Evolutionary conservation across 1,139 yeast species (phyloP), one percentile per base, ranked within the genome.

Genomic region (Hansenula sp.): DNA sequence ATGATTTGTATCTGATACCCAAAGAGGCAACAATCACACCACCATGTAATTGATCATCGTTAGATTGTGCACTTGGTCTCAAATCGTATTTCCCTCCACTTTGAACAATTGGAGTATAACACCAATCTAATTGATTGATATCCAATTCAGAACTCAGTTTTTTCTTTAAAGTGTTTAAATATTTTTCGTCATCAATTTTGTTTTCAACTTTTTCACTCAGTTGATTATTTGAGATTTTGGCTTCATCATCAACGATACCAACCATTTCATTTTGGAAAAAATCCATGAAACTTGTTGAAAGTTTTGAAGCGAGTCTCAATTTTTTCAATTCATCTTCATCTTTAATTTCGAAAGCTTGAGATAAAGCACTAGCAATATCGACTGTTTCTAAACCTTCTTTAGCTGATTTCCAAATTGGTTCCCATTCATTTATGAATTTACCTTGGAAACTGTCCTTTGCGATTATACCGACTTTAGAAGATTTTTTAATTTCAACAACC

Each of bases 51-150:
- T 72, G 74, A 39, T 78, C 77, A 45, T 79, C 76, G 40, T 77
- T 76, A 0, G 95, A 82, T 49, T 81, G 76, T 1, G 96, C 96
- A 48, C 94, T 82, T 35, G 95, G 94, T 55, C 75, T 82, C 57
- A 90, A 70, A 60, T 89, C 96, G 58, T 81, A 90, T 40, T 80
- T 79, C 34, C 88, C 89, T 40, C 95, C 95, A 53, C 95, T 83
- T 64, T 90, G 96, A 44, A 92, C 75, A 43, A 88, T 85, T 25
- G 98, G 97, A 36, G 89, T 79, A 62, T 88, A 89, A 53, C 96
- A 86, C 97, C 97, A 92, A 62, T 92, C 97, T 29, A 92, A 66
- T 48, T 80, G 78, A 46, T 79, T 81, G 4, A 84, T 71, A 55
- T 88, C 96, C 50, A 80, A 72, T 47, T 84, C 90, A 35, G 76